phyloP scores from a whole-genome alignment of 1,284 basidiomycete species.

The Austroboletus niveus region DNA sequence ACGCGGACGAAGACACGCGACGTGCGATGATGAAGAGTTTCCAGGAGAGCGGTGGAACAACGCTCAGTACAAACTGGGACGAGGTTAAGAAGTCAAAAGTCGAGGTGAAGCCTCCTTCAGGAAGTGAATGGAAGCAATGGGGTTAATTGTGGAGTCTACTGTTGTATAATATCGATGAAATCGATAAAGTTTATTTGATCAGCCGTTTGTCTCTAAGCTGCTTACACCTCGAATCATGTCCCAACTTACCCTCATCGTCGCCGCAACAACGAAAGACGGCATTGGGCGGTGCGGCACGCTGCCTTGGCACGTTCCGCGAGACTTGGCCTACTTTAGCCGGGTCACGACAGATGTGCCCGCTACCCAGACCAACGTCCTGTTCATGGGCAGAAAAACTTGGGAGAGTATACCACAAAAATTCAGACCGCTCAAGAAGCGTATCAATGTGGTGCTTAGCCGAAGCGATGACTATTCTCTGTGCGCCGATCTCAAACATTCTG shows the following conservation, averaged over 20 bases:
- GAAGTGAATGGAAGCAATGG: slow-evolving; percentile 82
- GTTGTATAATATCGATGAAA: too few relatives aligned
- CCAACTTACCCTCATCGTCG: slow-evolving; percentile 87
- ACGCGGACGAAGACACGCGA: slow-evolving; percentile 85
- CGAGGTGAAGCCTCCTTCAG: slow-evolving; percentile 77
- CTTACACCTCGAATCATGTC: slow-evolving; percentile 34
- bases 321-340: slow-evolving; percentile 92
- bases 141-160: slow-evolving; percentile 27
- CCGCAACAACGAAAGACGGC: slow-evolving; percentile 84
- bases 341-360: slow-evolving; percentile 67
- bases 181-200: too few relatives aligned
- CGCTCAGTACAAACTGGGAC: slow-evolving; percentile 91
- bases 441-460: slow-evolving; percentile 82
- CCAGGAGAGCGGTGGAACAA: slow-evolving; percentile 87
- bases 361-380: slow-evolving; percentile 68
- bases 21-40: slow-evolving; percentile 97
- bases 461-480: slow-evolving; percentile 65
- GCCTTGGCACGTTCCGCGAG: slow-evolving; percentile 88
- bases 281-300: slow-evolving; percentile 80
- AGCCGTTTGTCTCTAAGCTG: too few relatives aligned
- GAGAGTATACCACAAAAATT: slow-evolving; percentile 92
- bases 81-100: slow-evolving; percentile 73
- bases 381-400: slow-evolving; percentile 99
- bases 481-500: slow-evolving; percentile 28
- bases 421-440: slow-evolving; percentile 75